Percentiles rank a stretch among this genome's conserved stretches.
phyloP scores from a whole-genome alignment of 2,329 filamentous ascomycete genomes.

The Stachybotrys chartarum region DNA sequence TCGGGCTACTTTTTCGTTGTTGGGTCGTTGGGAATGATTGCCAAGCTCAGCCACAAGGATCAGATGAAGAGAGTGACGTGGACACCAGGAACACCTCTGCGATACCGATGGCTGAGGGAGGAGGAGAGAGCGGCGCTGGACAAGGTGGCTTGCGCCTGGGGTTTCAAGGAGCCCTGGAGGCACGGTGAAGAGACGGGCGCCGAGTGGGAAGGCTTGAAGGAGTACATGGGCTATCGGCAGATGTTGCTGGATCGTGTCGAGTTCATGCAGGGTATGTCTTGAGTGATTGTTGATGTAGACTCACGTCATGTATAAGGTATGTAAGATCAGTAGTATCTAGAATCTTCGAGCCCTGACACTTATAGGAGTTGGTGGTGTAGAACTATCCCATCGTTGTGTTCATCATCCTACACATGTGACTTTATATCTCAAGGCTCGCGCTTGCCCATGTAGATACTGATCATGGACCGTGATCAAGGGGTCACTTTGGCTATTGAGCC shows the following conservation, averaged over 20 bases:
- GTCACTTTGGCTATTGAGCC: too few species aligned
- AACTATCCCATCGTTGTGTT: neutral
- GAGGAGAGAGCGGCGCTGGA: conserved; percentile 86
- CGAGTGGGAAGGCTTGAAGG: conserved; percentile 80
- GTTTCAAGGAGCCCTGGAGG: conserved; percentile 73
- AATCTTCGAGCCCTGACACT: neutral
- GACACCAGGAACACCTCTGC: conserved; percentile 72
- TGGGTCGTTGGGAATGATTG: conserved; percentile 73
- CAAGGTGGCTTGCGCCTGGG: conserved; percentile 81
- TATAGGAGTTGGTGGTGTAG: neutral
- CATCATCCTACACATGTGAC: too few species aligned
- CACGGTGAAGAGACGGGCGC: conserved; percentile 85
- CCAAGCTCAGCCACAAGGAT: conserved; percentile 81
- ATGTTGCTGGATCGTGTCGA: conserved; percentile 89
- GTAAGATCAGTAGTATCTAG: neutral
- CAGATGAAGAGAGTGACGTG: conserved; percentile 94
- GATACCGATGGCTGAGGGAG: conserved; percentile 79
- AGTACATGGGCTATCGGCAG: conserved; percentile 73
- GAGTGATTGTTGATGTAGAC: conserved; percentile 1
- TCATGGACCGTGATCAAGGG: too few species aligned
- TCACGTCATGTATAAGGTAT: neutral
- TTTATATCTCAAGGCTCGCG: too few species aligned
- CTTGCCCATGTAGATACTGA: too few species aligned
- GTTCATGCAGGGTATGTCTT: conserved; percentile 83
- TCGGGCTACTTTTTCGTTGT: conserved; percentile 79